Percentiles rank a stretch among this genome's conserved stretches.
These are phyloP conservation scores for Linum trigynum DNA, from an alignment of 345 rosid species.

Conservation along the genomic window DNA sequence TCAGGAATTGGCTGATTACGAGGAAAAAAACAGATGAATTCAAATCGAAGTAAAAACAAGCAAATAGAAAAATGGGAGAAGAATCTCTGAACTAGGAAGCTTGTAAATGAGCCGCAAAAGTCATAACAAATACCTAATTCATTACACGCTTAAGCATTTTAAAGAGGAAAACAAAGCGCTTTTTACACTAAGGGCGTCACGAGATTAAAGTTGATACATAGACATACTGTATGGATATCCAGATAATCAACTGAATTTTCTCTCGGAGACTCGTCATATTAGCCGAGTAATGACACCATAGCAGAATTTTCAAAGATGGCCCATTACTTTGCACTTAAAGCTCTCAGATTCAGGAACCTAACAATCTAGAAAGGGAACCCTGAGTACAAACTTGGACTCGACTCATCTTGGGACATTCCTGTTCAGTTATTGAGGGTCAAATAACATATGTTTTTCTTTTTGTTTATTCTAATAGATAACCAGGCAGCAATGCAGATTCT, in stretches of 20 bases:
- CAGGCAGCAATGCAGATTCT: neutral
- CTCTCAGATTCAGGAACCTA: neutral
- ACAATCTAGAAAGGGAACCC: too few species aligned
- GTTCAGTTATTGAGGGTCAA: neutral
- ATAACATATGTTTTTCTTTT: neutral
- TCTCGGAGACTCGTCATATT: neutral
- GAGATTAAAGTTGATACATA: too few species aligned
- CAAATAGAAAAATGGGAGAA: too few species aligned
- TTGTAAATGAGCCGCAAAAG: too few species aligned
- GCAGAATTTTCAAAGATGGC: neutral
- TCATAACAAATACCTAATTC: too few species aligned
- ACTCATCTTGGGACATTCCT: neutral
- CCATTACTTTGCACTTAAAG: neutral
- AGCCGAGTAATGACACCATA: neutral
- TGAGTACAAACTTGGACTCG: neutral
- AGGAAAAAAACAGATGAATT: neutral
- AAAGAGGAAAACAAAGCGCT: too few species aligned
- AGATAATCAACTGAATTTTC: neutral
- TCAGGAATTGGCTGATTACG: constrained; percentile 75
- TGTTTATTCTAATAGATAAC: neutral
- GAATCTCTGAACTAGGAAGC: too few species aligned
- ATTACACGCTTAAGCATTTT: too few species aligned
- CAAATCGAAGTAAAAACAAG: too few species aligned
- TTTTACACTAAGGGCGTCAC: too few species aligned
- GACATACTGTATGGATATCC: too few species aligned